Percentiles rank a stretch among this genome's conserved stretches.
Conservation (phyloP, 2,329 filamentous ascomycete species). For the Didymella keratinophila region DNA sequence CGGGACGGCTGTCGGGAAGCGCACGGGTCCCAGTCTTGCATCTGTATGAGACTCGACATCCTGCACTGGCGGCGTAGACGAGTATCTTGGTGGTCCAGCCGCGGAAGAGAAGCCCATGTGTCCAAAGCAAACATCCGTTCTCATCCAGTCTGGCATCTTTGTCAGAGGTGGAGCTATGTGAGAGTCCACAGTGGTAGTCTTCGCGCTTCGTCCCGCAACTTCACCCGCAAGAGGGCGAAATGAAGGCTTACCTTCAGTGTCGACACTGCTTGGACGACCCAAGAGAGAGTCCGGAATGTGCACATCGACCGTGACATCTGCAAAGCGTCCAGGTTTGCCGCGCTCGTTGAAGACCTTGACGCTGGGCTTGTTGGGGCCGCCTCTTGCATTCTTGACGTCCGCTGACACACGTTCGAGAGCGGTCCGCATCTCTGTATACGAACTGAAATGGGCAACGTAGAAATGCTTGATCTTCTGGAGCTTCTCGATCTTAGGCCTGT, state of each 20-base stretch:
- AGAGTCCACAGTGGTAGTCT: background rate
- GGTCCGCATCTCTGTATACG: slow-evolving; percentile 77
- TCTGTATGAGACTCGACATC: background rate
- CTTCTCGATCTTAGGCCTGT: slow-evolving; percentile 77
- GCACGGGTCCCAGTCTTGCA: background rate
- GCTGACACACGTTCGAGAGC: slow-evolving; percentile 77
- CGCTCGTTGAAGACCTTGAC: slow-evolving; percentile 82
- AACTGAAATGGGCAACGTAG: slow-evolving; percentile 87
- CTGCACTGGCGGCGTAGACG: background rate
- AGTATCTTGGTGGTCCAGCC: background rate
- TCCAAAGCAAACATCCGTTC: slow-evolving; percentile 1
- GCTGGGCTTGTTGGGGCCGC: slow-evolving; percentile 78
- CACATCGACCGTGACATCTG: background rate
- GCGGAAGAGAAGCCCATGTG: background rate
- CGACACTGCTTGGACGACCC: background rate
- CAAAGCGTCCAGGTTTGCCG: slow-evolving; percentile 39
- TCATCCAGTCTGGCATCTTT: slow-evolving; percentile 10
- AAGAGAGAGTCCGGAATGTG: background rate
- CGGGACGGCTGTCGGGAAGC: background rate
- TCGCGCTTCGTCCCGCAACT: background rate
- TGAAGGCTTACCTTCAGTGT: background rate
- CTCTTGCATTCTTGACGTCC: slow-evolving; percentile 76
- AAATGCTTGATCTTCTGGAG: slow-evolving; percentile 76
- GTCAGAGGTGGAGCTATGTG: background rate
- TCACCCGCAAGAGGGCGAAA: background rate